Conservation (phyloP, 225 moss, liverwort and hornwort species). For the Rhytidiadelphus loreus region DNA sequence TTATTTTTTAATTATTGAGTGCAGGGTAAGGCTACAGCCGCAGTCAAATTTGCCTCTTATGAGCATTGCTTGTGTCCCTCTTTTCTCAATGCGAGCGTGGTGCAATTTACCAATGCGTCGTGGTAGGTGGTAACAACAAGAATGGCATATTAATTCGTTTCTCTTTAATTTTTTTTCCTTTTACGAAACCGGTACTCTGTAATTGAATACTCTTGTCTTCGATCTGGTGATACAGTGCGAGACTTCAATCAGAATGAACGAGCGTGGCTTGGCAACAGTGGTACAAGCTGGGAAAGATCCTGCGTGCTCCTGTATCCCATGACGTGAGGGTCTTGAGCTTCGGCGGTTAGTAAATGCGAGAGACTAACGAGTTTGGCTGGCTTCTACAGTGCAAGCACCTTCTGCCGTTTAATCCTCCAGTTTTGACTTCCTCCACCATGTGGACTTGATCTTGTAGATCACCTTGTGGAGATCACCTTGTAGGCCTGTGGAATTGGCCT, state of each 20-base stretch:
- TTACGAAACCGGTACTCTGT: neutral
- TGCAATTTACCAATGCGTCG: slow-evolving; percentile 11
- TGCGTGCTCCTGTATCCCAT: slow-evolving; percentile 19
- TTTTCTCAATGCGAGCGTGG: slow-evolving; percentile 8
- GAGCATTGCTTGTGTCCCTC: neutral
- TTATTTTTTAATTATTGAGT: neutral
- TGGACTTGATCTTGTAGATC: neutral
- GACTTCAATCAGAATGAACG: slow-evolving; percentile 6
- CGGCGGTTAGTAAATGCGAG: neutral
- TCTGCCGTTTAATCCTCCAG: neutral
- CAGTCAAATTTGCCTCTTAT: neutral
- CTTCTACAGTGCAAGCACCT: neutral
- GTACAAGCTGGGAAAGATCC: slow-evolving; percentile 9
- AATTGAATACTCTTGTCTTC: slow-evolving; percentile 2
- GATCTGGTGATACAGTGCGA: slow-evolving; percentile 13
- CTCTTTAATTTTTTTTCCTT: neutral
- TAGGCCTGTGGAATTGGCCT: neutral
- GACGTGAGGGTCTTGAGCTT: neutral
- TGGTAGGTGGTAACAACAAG: neutral
- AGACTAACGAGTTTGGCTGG: neutral
- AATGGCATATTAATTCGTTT: neutral
- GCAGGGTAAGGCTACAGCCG: neutral
- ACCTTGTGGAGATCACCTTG: neutral
- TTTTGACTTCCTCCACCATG: slow-evolving; percentile 1
- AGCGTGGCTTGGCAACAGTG: neutral